Evolutionary conservation across 768 basidiomycete species (phyloP).

Genomic region (Pleurotus pulmonarius): DNA sequence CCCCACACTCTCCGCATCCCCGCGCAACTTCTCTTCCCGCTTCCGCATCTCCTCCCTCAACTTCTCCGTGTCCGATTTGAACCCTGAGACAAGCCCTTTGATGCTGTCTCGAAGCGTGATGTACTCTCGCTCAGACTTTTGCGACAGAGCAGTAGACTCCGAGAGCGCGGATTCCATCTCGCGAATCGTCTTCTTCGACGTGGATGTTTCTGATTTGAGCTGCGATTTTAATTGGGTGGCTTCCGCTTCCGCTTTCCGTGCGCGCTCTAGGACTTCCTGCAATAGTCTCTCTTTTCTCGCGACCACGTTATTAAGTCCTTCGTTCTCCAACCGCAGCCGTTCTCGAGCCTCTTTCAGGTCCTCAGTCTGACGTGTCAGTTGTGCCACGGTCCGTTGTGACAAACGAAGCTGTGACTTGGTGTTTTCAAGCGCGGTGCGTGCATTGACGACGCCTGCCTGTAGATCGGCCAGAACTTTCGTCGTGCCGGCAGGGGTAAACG

Average conservation of each 20-base stretch:
- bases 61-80: slow-evolving; percentile 69
- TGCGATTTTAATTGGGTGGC: slow-evolving; percentile 63
- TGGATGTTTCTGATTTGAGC: slow-evolving; percentile 68
- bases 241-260: slow-evolving; percentile 82
- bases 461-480: slow-evolving; percentile 87
- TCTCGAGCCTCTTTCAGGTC: slow-evolving; percentile 88
- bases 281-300: slow-evolving; percentile 81
- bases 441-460: slow-evolving; percentile 78
- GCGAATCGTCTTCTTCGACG: slow-evolving; percentile 70
- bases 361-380: slow-evolving; percentile 81
- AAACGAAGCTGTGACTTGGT: slow-evolving; percentile 79
- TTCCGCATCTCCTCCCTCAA: slow-evolving; percentile 72
- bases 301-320: slow-evolving; percentile 84
- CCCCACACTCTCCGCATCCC: slow-evolving; percentile 64
- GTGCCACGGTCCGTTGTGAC: slow-evolving; percentile 80
- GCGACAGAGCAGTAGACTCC: slow-evolving; percentile 73
- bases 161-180: slow-evolving; percentile 76
- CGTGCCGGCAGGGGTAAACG: slow-evolving; percentile 73
- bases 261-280: slow-evolving; percentile 85
- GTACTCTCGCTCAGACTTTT: slow-evolving; percentile 83
- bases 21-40: slow-evolving; percentile 65
- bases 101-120: slow-evolving; percentile 73
- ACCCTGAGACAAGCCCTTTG: slow-evolving; percentile 67
- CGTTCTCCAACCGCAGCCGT: slow-evolving; percentile 78
- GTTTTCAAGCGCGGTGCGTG: slow-evolving; percentile 79